Evolutionary conservation across 257 asterid species (phyloP).

Genomic region (Solanum chiquidenum): DNA sequence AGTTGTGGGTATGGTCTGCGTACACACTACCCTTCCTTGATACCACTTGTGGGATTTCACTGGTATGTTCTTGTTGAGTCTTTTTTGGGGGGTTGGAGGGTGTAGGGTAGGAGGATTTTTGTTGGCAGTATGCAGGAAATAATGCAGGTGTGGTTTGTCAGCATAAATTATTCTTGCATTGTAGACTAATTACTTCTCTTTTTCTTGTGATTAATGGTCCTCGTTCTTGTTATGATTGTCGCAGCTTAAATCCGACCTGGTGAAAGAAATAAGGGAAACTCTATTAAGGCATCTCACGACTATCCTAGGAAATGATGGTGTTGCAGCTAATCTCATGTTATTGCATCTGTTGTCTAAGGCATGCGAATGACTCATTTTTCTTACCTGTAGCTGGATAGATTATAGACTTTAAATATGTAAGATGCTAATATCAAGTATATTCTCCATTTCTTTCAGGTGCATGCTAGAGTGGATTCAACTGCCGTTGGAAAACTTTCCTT

Average conservation of each 20-base stretch:
- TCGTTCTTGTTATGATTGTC: neutral
- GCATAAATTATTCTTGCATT: neutral
- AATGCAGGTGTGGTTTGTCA: neutral
- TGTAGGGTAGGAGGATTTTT: neutral
- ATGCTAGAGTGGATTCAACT: conserved; percentile 57
- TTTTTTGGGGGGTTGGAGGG: neutral
- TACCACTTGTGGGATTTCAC: too few relatives aligned
- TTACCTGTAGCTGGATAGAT: neutral
- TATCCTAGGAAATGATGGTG: conserved; percentile 71
- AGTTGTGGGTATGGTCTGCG: neutral
- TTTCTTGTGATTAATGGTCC: neutral
- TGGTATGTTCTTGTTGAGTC: neutral
- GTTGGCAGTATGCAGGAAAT: neutral
- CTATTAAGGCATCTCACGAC: conserved; percentile 58
- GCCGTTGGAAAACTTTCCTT: conserved; percentile 85
- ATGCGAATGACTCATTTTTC: neutral
- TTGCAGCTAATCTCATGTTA: conserved; percentile 79
- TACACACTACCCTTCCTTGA: neutral
- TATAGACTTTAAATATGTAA: neutral
- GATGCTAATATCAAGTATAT: neutral
- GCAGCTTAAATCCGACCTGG: conserved; percentile 43
- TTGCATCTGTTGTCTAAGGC: conserved; percentile 87
- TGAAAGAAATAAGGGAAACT: conserved; percentile 60
- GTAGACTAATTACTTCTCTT: neutral
- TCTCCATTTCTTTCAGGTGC: conserved; percentile 40